Conservation (phyloP, 106 monocot genomes). For the Phalaenopsis equestris region DNA sequence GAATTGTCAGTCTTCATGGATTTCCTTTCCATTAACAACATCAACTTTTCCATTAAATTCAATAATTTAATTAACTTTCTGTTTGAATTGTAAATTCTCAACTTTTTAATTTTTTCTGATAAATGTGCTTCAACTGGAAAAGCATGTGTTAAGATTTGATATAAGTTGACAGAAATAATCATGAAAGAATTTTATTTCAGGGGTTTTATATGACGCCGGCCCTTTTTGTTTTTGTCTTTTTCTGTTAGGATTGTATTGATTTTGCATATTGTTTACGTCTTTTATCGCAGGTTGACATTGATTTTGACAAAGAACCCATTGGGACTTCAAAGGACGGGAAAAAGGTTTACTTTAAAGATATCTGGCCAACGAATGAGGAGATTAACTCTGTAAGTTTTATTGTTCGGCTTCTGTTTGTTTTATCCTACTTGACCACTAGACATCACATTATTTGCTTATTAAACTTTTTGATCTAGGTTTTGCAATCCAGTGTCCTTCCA, state of each 20-base stretch:
- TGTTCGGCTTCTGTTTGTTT: background rate
- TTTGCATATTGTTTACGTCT: background rate
- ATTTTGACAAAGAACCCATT: slow-evolving; percentile 76
- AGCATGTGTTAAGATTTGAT: too few relatives aligned
- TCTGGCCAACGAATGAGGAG: slow-evolving; percentile 91
- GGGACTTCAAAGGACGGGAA: slow-evolving; percentile 77
- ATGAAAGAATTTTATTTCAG: too few relatives aligned
- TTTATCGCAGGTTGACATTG: slow-evolving; percentile 73
- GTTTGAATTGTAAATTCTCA: too few relatives aligned
- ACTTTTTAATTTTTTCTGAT: too few relatives aligned
- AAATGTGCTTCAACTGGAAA: too few relatives aligned
- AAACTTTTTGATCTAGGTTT: slow-evolving; percentile 22
- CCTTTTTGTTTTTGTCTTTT: background rate
- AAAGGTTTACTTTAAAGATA: slow-evolving; percentile 64
- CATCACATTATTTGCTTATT: background rate
- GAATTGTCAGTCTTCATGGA: too few relatives aligned
- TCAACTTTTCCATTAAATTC: too few relatives aligned
- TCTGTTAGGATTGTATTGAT: too few relatives aligned
- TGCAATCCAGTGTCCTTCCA: slow-evolving; percentile 61
- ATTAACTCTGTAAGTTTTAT: slow-evolving; percentile 45
- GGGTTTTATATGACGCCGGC: background rate
- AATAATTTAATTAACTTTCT: too few relatives aligned
- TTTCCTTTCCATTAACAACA: too few relatives aligned
- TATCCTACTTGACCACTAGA: too few relatives aligned
- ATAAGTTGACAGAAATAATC: too few relatives aligned